Evolutionary conservation across 306 rosid genomes (phyloP), one percentile per base, ranked within the genome.

Genomic region (Rubus idaeus): DNA sequence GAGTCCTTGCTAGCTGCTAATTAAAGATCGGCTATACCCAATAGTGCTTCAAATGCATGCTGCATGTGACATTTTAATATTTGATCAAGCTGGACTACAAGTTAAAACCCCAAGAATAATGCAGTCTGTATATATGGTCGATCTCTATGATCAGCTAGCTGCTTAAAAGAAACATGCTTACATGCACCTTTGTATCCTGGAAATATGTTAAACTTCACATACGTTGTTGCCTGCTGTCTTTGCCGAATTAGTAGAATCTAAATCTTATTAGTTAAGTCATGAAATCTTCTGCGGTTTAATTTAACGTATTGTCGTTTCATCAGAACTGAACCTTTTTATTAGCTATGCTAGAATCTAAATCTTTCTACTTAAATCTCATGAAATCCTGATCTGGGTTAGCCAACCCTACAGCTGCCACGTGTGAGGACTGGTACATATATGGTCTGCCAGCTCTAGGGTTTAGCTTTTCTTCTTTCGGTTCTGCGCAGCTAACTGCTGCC

Each of bases 211-310:
- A 61, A 17, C 41, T 61, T 18, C n/a, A 61, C 67, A 1, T 61
- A 35, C 9, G 42, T 30, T 30, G 44, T 30, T 35, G 67, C 42
- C 67, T 30, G 67, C 67, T 61, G 42, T 61, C 67, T 61, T 30
- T 61, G 42, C 42, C 6, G 35, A 61, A 37, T 61, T 13, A 7
- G 46, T 26, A 58, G 81, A 78, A 77, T 57, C 80, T 60, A 35
- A 77, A 39, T 77, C 81, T 56, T 56, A n/a, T 57, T 70, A 57
- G 40, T 78, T 71, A 51, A 21, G 21, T 49, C 37, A 39, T 21
- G 6, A 61, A 23, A 57, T 73, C 77, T 73, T 57, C 26, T 16
- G 14, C 42, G 55, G 46, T 73, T n/a, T 20, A n/a, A 20, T 21
- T 56, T 21, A 56, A 20, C 68, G 8, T 42, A 4, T n/a, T 18